Evolutionary conservation across 495 filamentous ascomycete genomes (phyloP), one percentile per base, ranked within the genome.

Genomic region (Eremomyces bilateralis): DNA sequence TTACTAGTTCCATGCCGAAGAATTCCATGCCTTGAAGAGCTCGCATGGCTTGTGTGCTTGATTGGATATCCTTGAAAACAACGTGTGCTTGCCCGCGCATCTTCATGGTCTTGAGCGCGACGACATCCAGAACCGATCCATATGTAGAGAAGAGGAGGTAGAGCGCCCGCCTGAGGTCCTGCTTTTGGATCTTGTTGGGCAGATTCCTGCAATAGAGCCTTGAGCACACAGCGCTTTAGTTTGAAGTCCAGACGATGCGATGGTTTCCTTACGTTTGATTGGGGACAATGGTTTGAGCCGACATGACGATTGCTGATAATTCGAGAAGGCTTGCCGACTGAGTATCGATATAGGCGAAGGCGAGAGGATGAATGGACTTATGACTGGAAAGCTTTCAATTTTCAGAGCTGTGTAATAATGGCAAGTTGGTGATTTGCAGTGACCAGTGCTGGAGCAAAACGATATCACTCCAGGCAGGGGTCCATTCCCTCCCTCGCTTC

Each of bases 11-110:
- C 43, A 71, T 75, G 20, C 85, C 88, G 40, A 84, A 75, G 44
- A 95, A 79, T 12, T 85, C 70, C 44, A 83, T 79, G 0, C 80
- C 81, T 43, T 95, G 75, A 18, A 92, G 58, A 20, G 78, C 70
- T 36, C 84, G 63, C 72, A 95, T 76, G 1, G 88, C 88, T 47
- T 90, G 79, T 20, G 83, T 88, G 30, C 80, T 82, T 2, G 74
- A 66, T 38, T 85, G 74, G 10, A 84, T 59, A 49, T 99, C 88
- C 39, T 77, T 70, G 53, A 80, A 94, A 2, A 84, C 79, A 31
- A 99, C 62, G 49, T 94, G 84, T 34, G 88, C 90, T 53, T 95
- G 88, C 1, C 88, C 88, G 22, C 90, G 77, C 76, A 92, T 84
- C 56, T 82, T 83, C 46, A 60, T 60, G 0, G 79, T 88, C 55